These are phyloP conservation scores for Lepidium aucheri DNA, from an alignment of 345 rosid genomes.

Conservation along the genomic window DNA sequence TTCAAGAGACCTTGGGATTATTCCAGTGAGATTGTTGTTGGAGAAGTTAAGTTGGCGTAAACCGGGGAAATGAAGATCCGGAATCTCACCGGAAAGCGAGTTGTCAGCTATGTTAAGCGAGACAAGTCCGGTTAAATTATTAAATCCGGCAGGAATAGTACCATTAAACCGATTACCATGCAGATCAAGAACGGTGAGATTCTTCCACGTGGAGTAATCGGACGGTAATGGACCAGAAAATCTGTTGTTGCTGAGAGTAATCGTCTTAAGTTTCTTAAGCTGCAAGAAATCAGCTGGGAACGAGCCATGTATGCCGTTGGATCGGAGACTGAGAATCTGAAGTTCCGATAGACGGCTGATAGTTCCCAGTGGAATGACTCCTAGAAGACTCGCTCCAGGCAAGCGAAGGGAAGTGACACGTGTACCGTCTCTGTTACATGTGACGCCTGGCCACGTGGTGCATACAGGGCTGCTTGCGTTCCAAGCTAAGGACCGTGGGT, in stretches of 20 bases:
- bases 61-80: constrained; percentile 42
- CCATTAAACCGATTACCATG: constrained; percentile 61
- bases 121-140: constrained; percentile 44
- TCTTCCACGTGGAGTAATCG: constrained; percentile 63
- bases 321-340: constrained; percentile 63
- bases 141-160: constrained; percentile 50
- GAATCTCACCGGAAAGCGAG: constrained; percentile 64
- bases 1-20: constrained; percentile 50
- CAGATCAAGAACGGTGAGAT: constrained; percentile 51
- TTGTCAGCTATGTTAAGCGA: constrained; percentile 58
- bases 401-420: constrained; percentile 56
- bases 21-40: constrained; percentile 63
- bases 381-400: constrained; percentile 60
- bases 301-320: constrained; percentile 57
- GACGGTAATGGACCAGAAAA: constrained; percentile 58
- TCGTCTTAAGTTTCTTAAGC: constrained; percentile 48
- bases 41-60: constrained; percentile 52
- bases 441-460: constrained; percentile 63
- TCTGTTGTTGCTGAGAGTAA: constrained; percentile 56
- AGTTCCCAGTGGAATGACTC: constrained; percentile 51
- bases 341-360: constrained; percentile 70
- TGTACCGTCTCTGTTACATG: constrained; percentile 49
- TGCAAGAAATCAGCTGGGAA: constrained; percentile 61
- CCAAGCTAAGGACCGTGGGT: constrained; percentile 58
- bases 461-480: constrained; percentile 43